Percentiles rank a stretch among this genome's conserved stretches.
Conservation (phyloP, 2,329 filamentous ascomycete species). For the Fusarium sp. region DNA sequence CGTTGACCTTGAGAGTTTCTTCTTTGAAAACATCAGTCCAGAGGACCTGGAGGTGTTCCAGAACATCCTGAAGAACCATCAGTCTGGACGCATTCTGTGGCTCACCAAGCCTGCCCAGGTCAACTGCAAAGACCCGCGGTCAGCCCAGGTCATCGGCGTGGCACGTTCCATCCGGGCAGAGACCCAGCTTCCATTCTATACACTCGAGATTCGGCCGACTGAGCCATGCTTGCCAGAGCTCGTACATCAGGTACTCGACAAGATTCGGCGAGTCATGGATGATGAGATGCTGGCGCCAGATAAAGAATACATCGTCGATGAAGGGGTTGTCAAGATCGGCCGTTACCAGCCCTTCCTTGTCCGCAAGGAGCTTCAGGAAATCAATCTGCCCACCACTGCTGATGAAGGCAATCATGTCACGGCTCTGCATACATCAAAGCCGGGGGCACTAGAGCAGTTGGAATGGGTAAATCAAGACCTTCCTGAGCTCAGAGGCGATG, state of each 20-base stretch:
- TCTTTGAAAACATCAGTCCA: not conserved
- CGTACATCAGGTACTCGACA: not conserved
- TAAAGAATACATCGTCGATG: not conserved
- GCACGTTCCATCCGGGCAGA: not conserved
- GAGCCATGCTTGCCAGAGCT: not conserved
- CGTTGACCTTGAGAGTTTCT: not conserved
- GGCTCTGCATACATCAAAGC: not conserved
- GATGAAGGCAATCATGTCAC: not conserved
- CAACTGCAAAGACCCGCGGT: not conserved
- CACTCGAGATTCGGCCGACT: not conserved
- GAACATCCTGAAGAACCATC: not conserved
- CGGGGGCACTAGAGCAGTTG: not conserved
- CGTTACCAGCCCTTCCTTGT: not conserved
- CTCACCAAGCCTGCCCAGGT: not conserved
- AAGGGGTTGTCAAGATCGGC: not conserved
- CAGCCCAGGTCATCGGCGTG: not conserved
- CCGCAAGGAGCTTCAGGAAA: not conserved
- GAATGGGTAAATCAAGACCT: not conserved
- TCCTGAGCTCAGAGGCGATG: not conserved
- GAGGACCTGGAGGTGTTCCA: not conserved
- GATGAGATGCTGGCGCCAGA: not conserved
- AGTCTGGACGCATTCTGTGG: not conserved
- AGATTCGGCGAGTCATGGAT: not conserved
- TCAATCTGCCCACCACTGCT: not conserved
- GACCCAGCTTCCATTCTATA: not conserved